Base-by-base conservation (phyloP, 495 filamentous ascomycete species). In the Neurospora tetraspora region DNA sequence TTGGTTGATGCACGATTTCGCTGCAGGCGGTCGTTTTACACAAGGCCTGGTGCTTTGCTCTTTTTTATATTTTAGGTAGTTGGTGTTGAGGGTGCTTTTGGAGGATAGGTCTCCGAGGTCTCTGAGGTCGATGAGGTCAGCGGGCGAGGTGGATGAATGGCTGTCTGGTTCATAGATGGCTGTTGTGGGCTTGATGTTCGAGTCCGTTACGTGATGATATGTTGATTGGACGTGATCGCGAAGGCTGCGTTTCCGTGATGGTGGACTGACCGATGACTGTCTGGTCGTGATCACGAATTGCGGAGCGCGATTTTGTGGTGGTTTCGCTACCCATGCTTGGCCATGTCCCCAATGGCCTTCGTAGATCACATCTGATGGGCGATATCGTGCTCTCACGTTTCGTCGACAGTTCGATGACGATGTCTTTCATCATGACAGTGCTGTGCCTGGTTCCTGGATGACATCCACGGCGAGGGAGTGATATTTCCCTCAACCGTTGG, bases 1-100 rank as follows among this genome's bases (percentile, higher is more conserved):
- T 53, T 45, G 38, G 82, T 83, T 84, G 82, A 81, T 84, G 61
- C 74, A 59, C 77, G 59, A 71, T 71, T 71, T 34, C 68, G 72
- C 72, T 42, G 68, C 74, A 70, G 10, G 69, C 70, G 69, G 71
- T 74, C 69, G 71, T 68, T 47, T 42, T 18, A 14, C 5, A 12
- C 5, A 12, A 9, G 37, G 47, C 74, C 47, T 68, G 39, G 70
- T 45, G 69, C 74, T 27, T 73, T 53, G 61, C 40, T 69, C 31
- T 43, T 36, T 3, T 31, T 20, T 40, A 70, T 69, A 34, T 6
- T 20, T 38, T 14, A 45, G 73, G 27, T 61, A 27, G 43, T 38
- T n/a, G 68, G 9, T 40, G 18, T 23, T 23, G 34, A 18, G n/a
- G n/a, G n/a, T n/a, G n/a, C n/a, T n/a, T n/a, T n/a, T n/a, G n/a